Conservation (phyloP, 2,329 filamentous ascomycete species). For the Cladosporium sp. region DNA sequence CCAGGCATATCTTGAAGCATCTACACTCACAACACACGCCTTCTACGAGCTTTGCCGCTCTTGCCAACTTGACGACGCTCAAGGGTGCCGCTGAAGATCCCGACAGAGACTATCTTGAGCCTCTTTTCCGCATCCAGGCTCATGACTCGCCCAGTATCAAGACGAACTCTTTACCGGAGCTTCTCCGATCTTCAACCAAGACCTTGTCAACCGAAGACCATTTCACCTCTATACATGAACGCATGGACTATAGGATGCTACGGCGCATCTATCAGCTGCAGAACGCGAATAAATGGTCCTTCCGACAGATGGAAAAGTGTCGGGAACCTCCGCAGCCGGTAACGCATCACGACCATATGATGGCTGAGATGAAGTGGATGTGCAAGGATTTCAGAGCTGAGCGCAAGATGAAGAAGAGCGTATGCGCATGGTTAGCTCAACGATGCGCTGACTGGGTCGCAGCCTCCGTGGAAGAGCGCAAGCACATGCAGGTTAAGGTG, state of each 20-base stretch:
- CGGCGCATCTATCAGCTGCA: conserved; percentile 88
- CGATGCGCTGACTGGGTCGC: conserved; percentile 82
- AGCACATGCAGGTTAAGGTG: conserved; percentile 67
- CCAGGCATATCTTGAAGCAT: background rate
- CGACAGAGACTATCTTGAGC: conserved; percentile 61
- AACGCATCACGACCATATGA: conserved; percentile 80
- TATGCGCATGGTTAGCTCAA: conserved; percentile 75
- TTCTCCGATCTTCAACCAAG: conserved; percentile 83
- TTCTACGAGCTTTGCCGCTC: conserved; percentile 17
- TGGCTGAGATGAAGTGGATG: conserved; percentile 98
- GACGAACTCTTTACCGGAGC: conserved; percentile 62
- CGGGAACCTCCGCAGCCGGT: conserved; percentile 75
- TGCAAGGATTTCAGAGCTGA: conserved; percentile 93
- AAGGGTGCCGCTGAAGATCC: conserved; percentile 50
- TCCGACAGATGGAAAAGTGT: conserved; percentile 83
- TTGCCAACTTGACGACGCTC: conserved; percentile 39
- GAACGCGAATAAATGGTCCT: conserved; percentile 86
- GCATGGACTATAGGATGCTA: conserved; percentile 82
- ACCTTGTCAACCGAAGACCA: conserved; percentile 84
- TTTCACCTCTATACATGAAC: conserved; percentile 78
- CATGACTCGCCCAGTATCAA: conserved; percentile 54
- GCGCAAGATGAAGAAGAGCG: conserved; percentile 85
- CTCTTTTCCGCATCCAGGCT: conserved; percentile 59
- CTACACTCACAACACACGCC: background rate
- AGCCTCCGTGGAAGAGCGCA: conserved; percentile 63